phyloP scores from a whole-genome alignment of 179 eudicot genomes.

The Sideroxylon spinosum region DNA sequence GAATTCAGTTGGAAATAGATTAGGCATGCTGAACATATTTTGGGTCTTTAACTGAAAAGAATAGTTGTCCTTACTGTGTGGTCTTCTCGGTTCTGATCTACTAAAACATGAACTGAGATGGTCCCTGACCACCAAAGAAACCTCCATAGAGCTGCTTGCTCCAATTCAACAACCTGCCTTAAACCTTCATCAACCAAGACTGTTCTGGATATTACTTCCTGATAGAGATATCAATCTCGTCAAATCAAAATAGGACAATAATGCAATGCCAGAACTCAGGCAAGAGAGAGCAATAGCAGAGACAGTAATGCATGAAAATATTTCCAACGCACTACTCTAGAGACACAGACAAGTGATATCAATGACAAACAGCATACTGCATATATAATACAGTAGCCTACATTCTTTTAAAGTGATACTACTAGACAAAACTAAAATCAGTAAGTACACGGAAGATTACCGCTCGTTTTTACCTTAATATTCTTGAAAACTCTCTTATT shows the following conservation, averaged over 20 bases:
- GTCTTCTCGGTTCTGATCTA: slow-evolving; percentile 89
- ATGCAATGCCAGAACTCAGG: neutral
- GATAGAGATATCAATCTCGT: slow-evolving; percentile 21
- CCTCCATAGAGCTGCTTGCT: slow-evolving; percentile 95
- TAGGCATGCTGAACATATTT: slow-evolving; percentile 1
- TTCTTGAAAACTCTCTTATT: slow-evolving; percentile 92
- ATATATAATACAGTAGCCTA: neutral
- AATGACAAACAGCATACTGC: neutral
- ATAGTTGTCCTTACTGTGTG: slow-evolving; percentile 50
- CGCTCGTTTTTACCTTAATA: slow-evolving; percentile 53
- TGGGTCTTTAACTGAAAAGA: neutral
- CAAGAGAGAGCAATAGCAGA: neutral
- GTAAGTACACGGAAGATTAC: neutral
- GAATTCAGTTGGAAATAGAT: slow-evolving; percentile 8
- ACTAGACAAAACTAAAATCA: neutral
- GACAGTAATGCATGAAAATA: neutral
- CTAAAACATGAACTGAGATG: slow-evolving; percentile 82
- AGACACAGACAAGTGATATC: neutral
- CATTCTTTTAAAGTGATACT: neutral
- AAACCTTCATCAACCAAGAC: slow-evolving; percentile 79
- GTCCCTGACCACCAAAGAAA: slow-evolving; percentile 99
- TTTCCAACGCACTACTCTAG: neutral
- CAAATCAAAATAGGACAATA: slow-evolving; percentile 3
- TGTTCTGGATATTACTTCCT: slow-evolving; percentile 87
- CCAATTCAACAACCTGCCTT: slow-evolving; percentile 90